Evolutionary conservation across 108 stramenopile genomes (phyloP).

Genomic region (Skeletonema potamos): DNA sequence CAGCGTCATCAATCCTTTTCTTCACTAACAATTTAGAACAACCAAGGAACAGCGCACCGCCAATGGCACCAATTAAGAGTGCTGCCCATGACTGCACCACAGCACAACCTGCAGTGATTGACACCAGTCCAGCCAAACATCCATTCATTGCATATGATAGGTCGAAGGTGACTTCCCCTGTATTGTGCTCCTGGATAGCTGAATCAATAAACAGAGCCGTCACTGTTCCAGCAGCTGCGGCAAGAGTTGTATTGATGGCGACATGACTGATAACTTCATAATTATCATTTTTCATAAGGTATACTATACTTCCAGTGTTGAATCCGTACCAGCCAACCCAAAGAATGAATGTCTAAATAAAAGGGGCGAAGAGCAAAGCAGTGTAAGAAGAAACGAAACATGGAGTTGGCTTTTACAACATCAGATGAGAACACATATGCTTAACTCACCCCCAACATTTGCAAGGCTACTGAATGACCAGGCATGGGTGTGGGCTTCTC

Average conservation of each 20-base stretch:
- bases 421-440: background rate
- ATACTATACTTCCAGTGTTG: conserved; percentile 82
- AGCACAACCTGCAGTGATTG: conserved; percentile 83
- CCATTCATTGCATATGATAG: conserved; percentile 75
- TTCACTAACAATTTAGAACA: conserved; percentile 58
- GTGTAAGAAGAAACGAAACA: background rate
- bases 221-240: conserved; percentile 62
- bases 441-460: conserved; percentile 19
- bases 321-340: conserved; percentile 97
- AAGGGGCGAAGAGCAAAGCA: background rate
- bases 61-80: conserved; percentile 79
- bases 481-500: conserved; percentile 60
- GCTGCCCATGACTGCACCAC: conserved; percentile 82
- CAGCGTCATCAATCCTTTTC: conserved; percentile 88
- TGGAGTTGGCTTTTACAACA: background rate
- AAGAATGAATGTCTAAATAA: conserved; percentile 73
- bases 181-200: conserved; percentile 47
- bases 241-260: conserved; percentile 84
- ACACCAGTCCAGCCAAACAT: conserved; percentile 67
- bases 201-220: conserved; percentile 61
- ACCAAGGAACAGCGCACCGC: conserved; percentile 76
- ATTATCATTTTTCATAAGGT: conserved; percentile 24
- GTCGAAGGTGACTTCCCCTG: conserved; percentile 65
- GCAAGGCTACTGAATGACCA: conserved; percentile 73
- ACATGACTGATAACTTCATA: conserved; percentile 50